Evolutionary conservation across 805 yeast genomes (phyloP).

Genomic region (Candida orba): DNA sequence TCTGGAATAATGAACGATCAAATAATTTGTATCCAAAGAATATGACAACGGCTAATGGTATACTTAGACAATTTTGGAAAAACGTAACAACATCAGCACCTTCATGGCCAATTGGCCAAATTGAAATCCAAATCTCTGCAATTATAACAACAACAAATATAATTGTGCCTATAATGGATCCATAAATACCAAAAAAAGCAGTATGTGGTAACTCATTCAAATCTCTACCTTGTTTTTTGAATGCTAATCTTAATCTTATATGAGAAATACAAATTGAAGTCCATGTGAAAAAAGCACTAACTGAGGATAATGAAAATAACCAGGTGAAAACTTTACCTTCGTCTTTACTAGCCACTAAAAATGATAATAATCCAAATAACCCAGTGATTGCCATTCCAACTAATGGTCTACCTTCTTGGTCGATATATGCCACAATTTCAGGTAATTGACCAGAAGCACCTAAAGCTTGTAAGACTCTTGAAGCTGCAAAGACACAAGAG

Average conservation of each 20-base stretch:
- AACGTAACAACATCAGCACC: constrained; percentile 26
- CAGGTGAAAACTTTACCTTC: constrained; percentile 54
- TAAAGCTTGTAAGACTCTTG: constrained; percentile 59
- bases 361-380: constrained; percentile 49
- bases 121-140: constrained; percentile 78
- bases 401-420: constrained; percentile 62
- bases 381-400: constrained; percentile 46
- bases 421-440: constrained; percentile 50
- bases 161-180: constrained; percentile 54
- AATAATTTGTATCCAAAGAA: constrained; percentile 23
- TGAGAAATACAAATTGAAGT: constrained; percentile 52
- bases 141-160: constrained; percentile 53
- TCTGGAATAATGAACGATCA: constrained; percentile 31
- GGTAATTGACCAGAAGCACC: constrained; percentile 63
- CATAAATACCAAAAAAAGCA: constrained; percentile 60
- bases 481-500: constrained; percentile 60
- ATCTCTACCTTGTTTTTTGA: constrained; percentile 58
- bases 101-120: constrained; percentile 48
- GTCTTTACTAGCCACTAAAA: constrained; percentile 45
- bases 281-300: constrained; percentile 61
- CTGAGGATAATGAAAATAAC: constrained; percentile 56
- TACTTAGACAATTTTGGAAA: constrained; percentile 36
- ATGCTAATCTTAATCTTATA: constrained; percentile 55
- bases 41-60: constrained; percentile 30
- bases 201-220: constrained; percentile 59